Evolutionary conservation across 2,329 filamentous ascomycete genomes (phyloP).

Genomic region (Aspergillus niger): DNA sequence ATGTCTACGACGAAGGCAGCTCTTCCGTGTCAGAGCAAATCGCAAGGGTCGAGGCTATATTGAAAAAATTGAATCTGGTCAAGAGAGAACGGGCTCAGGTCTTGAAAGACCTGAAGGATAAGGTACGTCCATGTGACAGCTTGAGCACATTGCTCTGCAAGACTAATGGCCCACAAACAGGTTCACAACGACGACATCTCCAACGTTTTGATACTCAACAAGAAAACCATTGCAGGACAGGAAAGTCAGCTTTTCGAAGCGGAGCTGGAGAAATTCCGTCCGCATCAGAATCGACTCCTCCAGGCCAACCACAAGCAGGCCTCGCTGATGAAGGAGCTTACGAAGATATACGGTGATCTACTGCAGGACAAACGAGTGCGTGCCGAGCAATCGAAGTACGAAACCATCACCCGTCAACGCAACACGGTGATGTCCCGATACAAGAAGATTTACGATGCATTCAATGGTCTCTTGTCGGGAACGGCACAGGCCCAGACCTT

Average conservation of each 20-base stretch:
- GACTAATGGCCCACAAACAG: conserved; percentile 48
- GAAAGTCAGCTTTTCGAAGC: conserved; percentile 91
- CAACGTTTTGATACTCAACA: conserved; percentile 95
- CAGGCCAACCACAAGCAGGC: conserved; percentile 96
- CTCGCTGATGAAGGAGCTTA: conserved; percentile 91
- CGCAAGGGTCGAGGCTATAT: conserved; percentile 78
- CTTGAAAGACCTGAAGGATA: conserved; percentile 95
- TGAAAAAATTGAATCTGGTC: conserved; percentile 88
- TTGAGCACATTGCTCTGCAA: not conserved
- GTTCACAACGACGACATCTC: conserved; percentile 96
- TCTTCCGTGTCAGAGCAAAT: conserved; percentile 89
- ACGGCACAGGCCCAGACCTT: conserved; percentile 86
- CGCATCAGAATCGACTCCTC: conserved; percentile 85
- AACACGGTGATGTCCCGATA: conserved; percentile 82
- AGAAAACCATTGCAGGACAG: conserved; percentile 90
- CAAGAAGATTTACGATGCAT: conserved; percentile 88
- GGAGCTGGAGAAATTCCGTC: conserved; percentile 95
- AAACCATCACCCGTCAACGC: conserved; percentile 79
- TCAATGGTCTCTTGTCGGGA: conserved; percentile 83
- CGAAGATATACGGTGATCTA: conserved; percentile 79
- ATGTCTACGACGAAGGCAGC: conserved; percentile 80
- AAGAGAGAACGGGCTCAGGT: conserved; percentile 91
- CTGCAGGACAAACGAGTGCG: conserved; percentile 92
- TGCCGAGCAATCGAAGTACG: conserved; percentile 93
- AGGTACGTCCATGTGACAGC: conserved; percentile 59